Evolutionary conservation across 192 early-diverging fungal genomes (phyloP).

Genomic region (Coemansia sp.): DNA sequence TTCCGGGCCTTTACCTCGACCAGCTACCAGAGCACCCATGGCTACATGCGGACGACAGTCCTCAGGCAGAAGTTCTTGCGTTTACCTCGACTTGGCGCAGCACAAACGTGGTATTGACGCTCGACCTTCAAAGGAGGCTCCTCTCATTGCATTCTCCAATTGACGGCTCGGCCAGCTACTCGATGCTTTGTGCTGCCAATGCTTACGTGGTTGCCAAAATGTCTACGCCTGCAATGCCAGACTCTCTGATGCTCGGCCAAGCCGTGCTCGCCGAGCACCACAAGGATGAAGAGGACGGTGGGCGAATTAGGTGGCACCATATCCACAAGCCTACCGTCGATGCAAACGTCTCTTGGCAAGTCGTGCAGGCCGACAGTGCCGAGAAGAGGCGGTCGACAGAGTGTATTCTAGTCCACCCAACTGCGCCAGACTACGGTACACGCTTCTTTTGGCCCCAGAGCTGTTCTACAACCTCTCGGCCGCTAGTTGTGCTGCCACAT

Average conservation of each 20-base stretch:
- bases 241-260: conserved; percentile 41
- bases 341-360: conserved; percentile 18
- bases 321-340: not conserved
- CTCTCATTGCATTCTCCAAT: conserved; percentile 60
- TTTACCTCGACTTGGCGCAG: conserved; percentile 51
- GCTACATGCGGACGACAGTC: conserved; percentile 10
- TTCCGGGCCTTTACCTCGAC: conserved; percentile 72
- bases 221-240: conserved; percentile 62
- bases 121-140: conserved; percentile 53
- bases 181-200: conserved; percentile 50
- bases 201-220: conserved; percentile 52
- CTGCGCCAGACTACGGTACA: conserved; percentile 11
- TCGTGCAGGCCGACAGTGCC: conserved; percentile 8
- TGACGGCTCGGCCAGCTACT: conserved; percentile 50
- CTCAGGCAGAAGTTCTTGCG: conserved; percentile 23
- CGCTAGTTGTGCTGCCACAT: conserved; percentile 76
- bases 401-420: conserved; percentile 42
- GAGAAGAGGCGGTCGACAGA: conserved; percentile 13
- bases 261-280: not conserved
- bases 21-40: conserved; percentile 53
- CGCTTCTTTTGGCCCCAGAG: conserved; percentile 34
- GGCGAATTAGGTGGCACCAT: conserved; percentile 23
- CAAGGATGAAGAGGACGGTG: not conserved
- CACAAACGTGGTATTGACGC: conserved; percentile 37
- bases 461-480: conserved; percentile 24